Evolutionary conservation across 495 filamentous ascomycete genomes (phyloP).

Genomic region (Hypoxylon crocopeplum): DNA sequence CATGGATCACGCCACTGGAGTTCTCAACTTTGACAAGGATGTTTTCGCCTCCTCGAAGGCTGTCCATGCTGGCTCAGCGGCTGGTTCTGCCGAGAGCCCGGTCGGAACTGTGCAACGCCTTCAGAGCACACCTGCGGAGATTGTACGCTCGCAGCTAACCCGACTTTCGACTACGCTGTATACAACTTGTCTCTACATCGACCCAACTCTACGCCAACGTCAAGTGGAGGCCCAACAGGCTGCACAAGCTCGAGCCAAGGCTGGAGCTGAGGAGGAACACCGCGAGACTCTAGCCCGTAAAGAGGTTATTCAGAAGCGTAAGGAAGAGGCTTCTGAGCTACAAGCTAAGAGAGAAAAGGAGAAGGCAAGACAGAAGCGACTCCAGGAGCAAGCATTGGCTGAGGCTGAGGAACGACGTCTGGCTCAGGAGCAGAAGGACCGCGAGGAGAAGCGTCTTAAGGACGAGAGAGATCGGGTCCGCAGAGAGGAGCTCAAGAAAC

Average conservation of each 20-base stretch:
- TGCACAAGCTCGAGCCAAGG: conserved; percentile 79
- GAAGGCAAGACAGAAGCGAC: conserved; percentile 81
- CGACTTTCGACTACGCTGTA: conserved; percentile 91
- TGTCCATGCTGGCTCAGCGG: conserved; percentile 79
- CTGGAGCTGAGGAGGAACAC: conserved; percentile 90
- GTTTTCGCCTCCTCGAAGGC: conserved; percentile 98
- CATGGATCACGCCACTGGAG: conserved; percentile 90
- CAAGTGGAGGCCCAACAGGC: conserved; percentile 79
- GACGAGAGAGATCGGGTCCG: conserved; percentile 91
- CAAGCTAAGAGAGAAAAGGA: conserved; percentile 89
- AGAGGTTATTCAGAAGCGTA: conserved; percentile 92
- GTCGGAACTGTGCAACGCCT: conserved; percentile 87
- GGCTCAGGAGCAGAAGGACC: conserved; percentile 86
- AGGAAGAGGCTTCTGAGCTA: conserved; percentile 86
- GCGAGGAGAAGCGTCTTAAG: conserved; percentile 85
- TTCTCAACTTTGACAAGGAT: conserved; percentile 96
- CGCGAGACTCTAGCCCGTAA: conserved; percentile 86
- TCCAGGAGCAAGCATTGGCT: conserved; percentile 82
- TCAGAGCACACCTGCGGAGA: conserved; percentile 97
- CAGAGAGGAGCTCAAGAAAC: conserved; percentile 92
- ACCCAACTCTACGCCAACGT: conserved; percentile 81
- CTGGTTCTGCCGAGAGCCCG: conserved; percentile 90
- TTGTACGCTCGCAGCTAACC: conserved; percentile 91
- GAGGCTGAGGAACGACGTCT: conserved; percentile 88
- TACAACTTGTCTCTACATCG: conserved; percentile 92